Evolutionary conservation across 2,329 filamentous ascomycete species (phyloP), one percentile per base, ranked within the genome.

Genomic region (Pseudofabraea citricarpa): DNA sequence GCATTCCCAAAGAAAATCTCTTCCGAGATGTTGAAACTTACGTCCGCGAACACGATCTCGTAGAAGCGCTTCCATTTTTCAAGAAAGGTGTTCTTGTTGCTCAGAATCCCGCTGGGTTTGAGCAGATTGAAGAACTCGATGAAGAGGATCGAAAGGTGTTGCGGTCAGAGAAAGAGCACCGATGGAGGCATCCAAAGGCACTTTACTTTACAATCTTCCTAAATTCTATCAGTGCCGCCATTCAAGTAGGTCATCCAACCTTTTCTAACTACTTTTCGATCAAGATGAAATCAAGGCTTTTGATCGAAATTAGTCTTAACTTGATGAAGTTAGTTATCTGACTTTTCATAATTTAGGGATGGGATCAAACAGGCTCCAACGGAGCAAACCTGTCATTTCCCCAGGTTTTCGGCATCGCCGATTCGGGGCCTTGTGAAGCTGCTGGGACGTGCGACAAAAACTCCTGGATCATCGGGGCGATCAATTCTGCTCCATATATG

Each of bases 141-240:
- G 52, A 58, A 18, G 59, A 64, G 42, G 57, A 58, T 22, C 52
- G 53, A 13, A 46, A 51, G 7, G 47, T 81, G 44, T 40, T 52
- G 13, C 43, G 40, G 9, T 52, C 80, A 44, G 83, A 87, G 60
- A 67, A 74, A 31, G 68, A 76, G 22, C 81, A 87, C 71, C 83
- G 81, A 56, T 87, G 83, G 78, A 72, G 75, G 47, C 71, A 81
- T 22, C 79, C 83, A 0, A 69, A 59, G 56, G 73, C 74, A 44
- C 68, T 87, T 9, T 82, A 80, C 65, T 71, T 83, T 51, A 84
- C 83, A 24, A 83, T 87, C 51, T 67, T 74, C 7, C 75, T 79
- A 15, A 84, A 80, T 60, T 83, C 81, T 41, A 75, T 85, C 37
- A 81, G 79, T 36, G 82, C 82, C n/a, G 80, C 81, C 13, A 79